Evolutionary conservation across 139 green algal genomes (phyloP), one percentile per base, ranked within the genome.

Genomic region (Chlorella sp.): DNA sequence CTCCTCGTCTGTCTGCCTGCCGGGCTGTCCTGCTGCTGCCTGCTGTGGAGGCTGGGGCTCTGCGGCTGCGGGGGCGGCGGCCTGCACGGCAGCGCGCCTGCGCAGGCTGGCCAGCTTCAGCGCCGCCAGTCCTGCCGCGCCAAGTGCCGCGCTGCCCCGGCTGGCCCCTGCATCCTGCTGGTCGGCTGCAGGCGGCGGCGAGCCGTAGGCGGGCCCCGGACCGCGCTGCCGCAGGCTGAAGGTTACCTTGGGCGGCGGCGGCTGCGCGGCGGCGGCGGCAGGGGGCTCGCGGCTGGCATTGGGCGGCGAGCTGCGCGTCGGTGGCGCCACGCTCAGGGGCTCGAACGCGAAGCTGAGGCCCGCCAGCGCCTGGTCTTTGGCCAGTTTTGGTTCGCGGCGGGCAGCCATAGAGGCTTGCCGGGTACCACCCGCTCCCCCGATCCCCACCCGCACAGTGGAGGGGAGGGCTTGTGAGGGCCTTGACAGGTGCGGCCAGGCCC

Each of bases 201-300:
- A 81, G 70, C 41, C 60, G 40, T 86, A 85, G 2, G 46, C 67
- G 34, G 80, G 19, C 4, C 80, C 80, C 20, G 67, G 80, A 20
- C 48, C 11, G 11, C 80, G 80, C 67, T 79, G 32, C 24, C 24
- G 24, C 32, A 85, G 68, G 80, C 78, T 85, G 80, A 85, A 85
- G 17, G 19, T n/a, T 32, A 84, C 79, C 43, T n/a, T 62, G 75
- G 54, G 5, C 65, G 65, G 65, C n/a, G 58, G 22, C 30, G 60
- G 60, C 28, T 4, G 28, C 28, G 48, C 28, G 48, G 40, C 69
- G 72, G 72, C 46, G 46, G 30, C 38, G 69, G 69, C 69, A 0
- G 69, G 43, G 16, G 30, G 72, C 72, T 28, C 43, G 43, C 72
- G 72, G 43, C 60, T 28, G 72, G 43, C 30, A 30, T 16, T 38